Evolutionary conservation across 768 basidiomycete genomes (phyloP).

Genomic region (Calocera cornea): DNA sequence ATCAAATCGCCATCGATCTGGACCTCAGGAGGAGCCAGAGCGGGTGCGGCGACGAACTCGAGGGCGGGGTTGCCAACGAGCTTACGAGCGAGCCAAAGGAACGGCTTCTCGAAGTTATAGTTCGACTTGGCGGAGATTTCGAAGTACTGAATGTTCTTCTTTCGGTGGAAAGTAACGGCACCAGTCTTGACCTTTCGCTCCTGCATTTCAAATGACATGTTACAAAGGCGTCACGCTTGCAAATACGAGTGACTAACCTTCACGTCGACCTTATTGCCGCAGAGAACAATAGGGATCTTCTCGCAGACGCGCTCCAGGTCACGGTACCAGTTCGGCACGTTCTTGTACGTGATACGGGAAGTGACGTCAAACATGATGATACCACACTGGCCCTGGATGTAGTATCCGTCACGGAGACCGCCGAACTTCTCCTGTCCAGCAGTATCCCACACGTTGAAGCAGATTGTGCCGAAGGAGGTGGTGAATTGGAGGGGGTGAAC

Average conservation of each 20-base stretch:
- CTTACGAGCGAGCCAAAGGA: slow-evolving; percentile 98
- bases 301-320: slow-evolving; percentile 99
- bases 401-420: slow-evolving; percentile 92
- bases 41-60: slow-evolving; percentile 94
- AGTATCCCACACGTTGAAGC: slow-evolving; percentile 99
- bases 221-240: neutral
- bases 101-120: slow-evolving; percentile 99
- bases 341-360: slow-evolving; percentile 99
- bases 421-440: slow-evolving; percentile 99
- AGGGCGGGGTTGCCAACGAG: slow-evolving; percentile 80
- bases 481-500: slow-evolving; percentile 92
- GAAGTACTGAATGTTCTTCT: slow-evolving; percentile 99
- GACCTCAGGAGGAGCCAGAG: slow-evolving; percentile 89
- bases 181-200: slow-evolving; percentile 99
- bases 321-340: slow-evolving; percentile 99
- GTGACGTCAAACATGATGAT: slow-evolving; percentile 99
- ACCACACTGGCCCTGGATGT: slow-evolving; percentile 96
- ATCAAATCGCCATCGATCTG: slow-evolving; percentile 66
- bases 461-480: slow-evolving; percentile 97
- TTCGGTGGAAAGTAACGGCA: slow-evolving; percentile 97
- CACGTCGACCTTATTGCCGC: slow-evolving; percentile 99
- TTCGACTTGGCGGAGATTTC: slow-evolving; percentile 99
- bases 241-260: slow-evolving; percentile 48
- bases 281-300: slow-evolving; percentile 98
- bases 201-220: slow-evolving; percentile 29